phyloP scores from a whole-genome alignment of 2,329 filamentous ascomycete genomes.

The Drechslerella coelobrocha region DNA sequence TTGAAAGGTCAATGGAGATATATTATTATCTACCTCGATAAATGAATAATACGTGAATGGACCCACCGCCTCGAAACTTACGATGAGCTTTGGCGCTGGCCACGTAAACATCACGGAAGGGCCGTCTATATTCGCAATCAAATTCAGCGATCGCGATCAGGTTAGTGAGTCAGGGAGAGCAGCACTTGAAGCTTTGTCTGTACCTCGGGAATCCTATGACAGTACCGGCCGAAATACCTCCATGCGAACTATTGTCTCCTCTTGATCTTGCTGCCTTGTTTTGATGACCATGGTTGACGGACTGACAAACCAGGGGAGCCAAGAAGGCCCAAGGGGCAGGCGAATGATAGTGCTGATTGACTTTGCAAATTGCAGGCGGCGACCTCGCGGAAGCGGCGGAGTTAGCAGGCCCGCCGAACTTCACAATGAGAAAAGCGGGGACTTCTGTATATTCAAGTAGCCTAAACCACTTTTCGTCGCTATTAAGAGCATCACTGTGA shows the following conservation, averaged over 20 bases:
- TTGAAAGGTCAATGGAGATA: not conserved
- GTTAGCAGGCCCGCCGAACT: too few species aligned
- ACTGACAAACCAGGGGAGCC: too few species aligned
- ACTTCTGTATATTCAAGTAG: not conserved
- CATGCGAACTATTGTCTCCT: too few species aligned
- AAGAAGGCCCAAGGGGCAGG: too few species aligned
- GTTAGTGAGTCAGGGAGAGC: constrained; percentile 36
- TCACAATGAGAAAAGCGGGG: too few species aligned
- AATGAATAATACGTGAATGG: not conserved
- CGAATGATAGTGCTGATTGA: too few species aligned
- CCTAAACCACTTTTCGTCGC: not conserved
- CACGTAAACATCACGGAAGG: constrained; percentile 33
- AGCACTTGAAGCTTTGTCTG: too few species aligned
- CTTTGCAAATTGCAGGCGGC: too few species aligned
- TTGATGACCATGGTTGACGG: too few species aligned
- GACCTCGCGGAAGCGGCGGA: too few species aligned
- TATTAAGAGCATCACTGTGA: not conserved
- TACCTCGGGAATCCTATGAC: not conserved
- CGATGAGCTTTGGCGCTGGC: constrained; percentile 2
- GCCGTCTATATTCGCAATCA: constrained; percentile 15
- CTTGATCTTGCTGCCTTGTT: too few species aligned
- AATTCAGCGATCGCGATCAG: not conserved
- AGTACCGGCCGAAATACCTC: constrained; percentile 21
- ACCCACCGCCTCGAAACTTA: not conserved
- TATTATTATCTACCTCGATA: not conserved